Evolutionary conservation across 2,329 filamentous ascomycete species (phyloP), one percentile per base, ranked within the genome.

Genomic region (Trichoderma koningiopsis): DNA sequence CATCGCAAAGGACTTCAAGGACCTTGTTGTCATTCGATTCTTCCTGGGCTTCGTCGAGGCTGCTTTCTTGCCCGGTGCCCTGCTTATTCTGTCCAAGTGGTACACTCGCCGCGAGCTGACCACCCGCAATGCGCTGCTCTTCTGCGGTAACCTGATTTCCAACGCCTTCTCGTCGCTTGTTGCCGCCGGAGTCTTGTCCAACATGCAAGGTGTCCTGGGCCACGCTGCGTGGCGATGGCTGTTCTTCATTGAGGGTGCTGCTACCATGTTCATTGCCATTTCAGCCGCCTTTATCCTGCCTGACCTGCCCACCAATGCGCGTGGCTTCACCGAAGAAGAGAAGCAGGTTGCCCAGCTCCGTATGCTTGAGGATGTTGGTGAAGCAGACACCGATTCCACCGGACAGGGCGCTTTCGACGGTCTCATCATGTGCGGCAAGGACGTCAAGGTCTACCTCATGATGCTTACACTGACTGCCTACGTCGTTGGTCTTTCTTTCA

Each of bases 81-180:
- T 91, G 13, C 82, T 90, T 55, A 87, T 90, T 57, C 81, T 91
- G 24, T 88, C 87, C 0, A 88, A 89, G 73, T 91, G 88, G 85
- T 91, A 91, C 77, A 91, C 88, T 1, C 83, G 88, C 59, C 83
- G 85, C 61, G 86, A 88, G 77, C 74, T 89, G 70, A 83, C 84
- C 16, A 79, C 80, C 66, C 80, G 86, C 63, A 87, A 88, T 72
- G 86, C 86, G 68, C 82, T 89, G 35, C 77, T 89, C 27, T 89
- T 88, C 77, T 86, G 86, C 70, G 86, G 86, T 2, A 88, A 87
- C 74, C 83, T 88, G 71, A 84, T 89, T 72, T 87, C 87, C 57
- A 87, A 87, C 59, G 86, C 86, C 64, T 89, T 89, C 73, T 87
- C 86, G 0, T 86, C 86, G 0, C 81, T 89, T 3, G 83, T 89